These are phyloP conservation scores for Aspergillus diversus DNA, from an alignment of 495 filamentous ascomycete genomes.

Conservation along the genomic window DNA sequence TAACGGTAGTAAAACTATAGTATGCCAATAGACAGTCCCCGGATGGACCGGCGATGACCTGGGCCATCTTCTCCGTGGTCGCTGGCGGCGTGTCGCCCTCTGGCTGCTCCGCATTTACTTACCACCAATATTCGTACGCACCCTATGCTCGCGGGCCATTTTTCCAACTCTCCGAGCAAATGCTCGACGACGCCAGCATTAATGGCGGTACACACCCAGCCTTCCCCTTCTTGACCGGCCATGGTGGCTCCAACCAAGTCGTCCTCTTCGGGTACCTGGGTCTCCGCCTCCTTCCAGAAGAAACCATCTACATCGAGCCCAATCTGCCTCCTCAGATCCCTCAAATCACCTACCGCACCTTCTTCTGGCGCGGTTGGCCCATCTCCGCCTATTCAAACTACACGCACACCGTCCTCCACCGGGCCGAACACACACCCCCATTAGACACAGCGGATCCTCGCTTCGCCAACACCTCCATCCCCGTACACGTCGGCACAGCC, in stretches of 20 bases:
- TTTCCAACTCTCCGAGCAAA: slow-evolving; percentile 67
- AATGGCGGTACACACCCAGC: slow-evolving; percentile 73
- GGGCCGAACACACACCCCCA: slow-evolving; percentile 35
- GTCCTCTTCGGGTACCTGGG: slow-evolving; percentile 65
- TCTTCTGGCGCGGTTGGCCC: slow-evolving; percentile 72
- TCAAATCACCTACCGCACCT: slow-evolving; percentile 63
- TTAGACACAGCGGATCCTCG: slow-evolving; percentile 48
- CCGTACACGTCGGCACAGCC: slow-evolving; percentile 50
- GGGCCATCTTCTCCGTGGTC: slow-evolving; percentile 65
- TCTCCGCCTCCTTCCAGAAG: slow-evolving; percentile 56
- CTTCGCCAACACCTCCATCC: slow-evolving; percentile 54
- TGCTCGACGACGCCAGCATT: slow-evolving; percentile 61
- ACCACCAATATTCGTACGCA: slow-evolving; percentile 62
- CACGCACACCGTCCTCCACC: slow-evolving; percentile 66
- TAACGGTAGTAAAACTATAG: slow-evolving; percentile 19
- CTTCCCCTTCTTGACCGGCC: slow-evolving; percentile 69
- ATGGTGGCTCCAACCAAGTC: slow-evolving; percentile 66
- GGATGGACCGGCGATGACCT: slow-evolving; percentile 69
- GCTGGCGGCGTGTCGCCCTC: slow-evolving; percentile 61
- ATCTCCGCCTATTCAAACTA: slow-evolving; percentile 64
- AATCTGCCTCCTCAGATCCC: slow-evolving; percentile 65
- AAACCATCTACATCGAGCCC: slow-evolving; percentile 58
- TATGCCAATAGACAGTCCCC: slow-evolving; percentile 67
- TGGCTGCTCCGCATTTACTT: slow-evolving; percentile 66
- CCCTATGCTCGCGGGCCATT: slow-evolving; percentile 55